These are phyloP conservation scores for Taphrina wiesneri DNA, from an alignment of 1,139 yeast genomes.

Conservation along the genomic window DNA sequence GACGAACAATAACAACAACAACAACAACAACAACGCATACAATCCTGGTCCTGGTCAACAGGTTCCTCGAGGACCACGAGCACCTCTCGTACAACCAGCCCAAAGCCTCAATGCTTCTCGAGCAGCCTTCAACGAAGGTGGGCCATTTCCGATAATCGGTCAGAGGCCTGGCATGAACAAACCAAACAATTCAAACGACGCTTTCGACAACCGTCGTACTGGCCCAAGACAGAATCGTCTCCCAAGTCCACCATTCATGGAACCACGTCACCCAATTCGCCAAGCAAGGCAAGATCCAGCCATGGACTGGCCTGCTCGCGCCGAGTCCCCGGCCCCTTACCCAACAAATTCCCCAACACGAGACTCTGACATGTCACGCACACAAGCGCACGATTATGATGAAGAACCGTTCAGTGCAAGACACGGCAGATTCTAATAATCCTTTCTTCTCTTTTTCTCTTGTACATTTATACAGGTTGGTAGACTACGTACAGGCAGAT, in stretches of 20 bases:
- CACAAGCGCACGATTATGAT: background rate
- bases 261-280: conserved; percentile 2
- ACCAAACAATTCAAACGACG: background rate
- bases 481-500: background rate
- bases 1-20: background rate
- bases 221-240: background rate
- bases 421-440: background rate
- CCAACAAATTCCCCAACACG: background rate
- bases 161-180: background rate
- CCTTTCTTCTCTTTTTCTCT: background rate
- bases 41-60: background rate
- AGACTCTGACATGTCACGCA: background rate
- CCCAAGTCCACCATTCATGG: conserved; percentile 1
- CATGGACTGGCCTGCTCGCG: conserved; percentile 7
- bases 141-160: conserved; percentile 14
- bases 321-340: conserved; percentile 13
- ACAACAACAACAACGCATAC: background rate
- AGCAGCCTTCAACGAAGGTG: conserved; percentile 13
- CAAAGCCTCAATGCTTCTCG: background rate
- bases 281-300: conserved; percentile 5
- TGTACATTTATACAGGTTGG: background rate
- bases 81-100: background rate
- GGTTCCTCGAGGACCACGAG: conserved; percentile 12
- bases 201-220: background rate
- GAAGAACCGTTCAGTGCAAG: background rate